Evolutionary conservation across 108 stramenopile species (phyloP).

Genomic region (Stephanodiscus minutulus): DNA sequence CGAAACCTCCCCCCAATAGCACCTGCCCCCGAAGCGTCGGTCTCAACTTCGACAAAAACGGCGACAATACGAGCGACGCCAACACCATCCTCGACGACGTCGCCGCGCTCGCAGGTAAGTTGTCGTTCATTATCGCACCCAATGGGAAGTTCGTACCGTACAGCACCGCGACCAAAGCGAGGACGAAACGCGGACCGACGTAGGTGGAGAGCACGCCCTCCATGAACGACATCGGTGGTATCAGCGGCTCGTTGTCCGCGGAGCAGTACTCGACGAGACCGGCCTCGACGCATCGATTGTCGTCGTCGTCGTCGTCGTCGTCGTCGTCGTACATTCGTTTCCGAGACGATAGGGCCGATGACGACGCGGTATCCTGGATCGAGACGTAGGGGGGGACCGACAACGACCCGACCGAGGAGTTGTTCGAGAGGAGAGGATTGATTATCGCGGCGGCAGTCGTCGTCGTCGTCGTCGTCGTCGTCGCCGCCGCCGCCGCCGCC

Average conservation of each 20-base stretch:
- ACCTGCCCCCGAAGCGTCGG: slow-evolving; percentile 19
- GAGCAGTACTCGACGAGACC: slow-evolving; percentile 11
- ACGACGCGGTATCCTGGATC: no score
- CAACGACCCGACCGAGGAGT: neutral
- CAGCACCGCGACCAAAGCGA: slow-evolving; percentile 40
- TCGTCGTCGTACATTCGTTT: neutral
- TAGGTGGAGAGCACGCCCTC: slow-evolving; percentile 36
- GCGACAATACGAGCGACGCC: slow-evolving; percentile 36
- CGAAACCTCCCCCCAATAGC: slow-evolving; percentile 38
- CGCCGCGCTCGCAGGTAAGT: slow-evolving; percentile 44
- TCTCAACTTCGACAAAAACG: slow-evolving; percentile 35
- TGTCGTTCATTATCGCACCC: slow-evolving; percentile 51
- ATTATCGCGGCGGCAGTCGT: neutral
- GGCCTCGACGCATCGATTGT: neutral
- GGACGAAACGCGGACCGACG: slow-evolving; percentile 30
- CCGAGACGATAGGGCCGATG: no score
- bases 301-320: neutral
- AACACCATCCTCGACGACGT: slow-evolving; percentile 47
- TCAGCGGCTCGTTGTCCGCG: neutral
- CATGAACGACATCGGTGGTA: slow-evolving; percentile 10
- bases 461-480: neutral
- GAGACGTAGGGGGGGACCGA: neutral
- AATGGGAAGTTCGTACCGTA: slow-evolving; percentile 57
- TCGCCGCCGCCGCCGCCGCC: neutral
- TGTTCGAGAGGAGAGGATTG: neutral